Conservation (phyloP, 805 yeast genomes). For the Metschnikowia gelsemii region DNA sequence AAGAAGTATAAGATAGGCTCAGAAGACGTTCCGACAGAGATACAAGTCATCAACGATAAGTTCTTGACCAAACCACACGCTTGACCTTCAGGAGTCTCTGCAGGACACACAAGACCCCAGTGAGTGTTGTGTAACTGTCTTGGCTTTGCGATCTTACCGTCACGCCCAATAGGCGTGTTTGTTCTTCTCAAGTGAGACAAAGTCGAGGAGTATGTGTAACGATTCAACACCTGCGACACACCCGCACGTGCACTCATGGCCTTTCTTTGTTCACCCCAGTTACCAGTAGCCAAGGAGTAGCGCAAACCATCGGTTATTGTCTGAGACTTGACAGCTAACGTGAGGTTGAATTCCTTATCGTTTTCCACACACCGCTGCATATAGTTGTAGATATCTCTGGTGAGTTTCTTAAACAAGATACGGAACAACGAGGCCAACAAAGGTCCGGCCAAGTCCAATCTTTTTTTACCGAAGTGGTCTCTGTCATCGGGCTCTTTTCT, state of each 20-base stretch:
- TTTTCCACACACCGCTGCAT: slow-evolving; percentile 99
- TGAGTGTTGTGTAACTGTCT: slow-evolving; percentile 99
- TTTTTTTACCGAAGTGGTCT: slow-evolving; percentile 98
- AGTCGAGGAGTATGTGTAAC: slow-evolving; percentile 98
- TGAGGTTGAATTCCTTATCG: slow-evolving; percentile 93
- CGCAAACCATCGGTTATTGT: slow-evolving; percentile 97
- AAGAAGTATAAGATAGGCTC: slow-evolving; percentile 89
- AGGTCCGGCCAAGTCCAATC: slow-evolving; percentile 98
- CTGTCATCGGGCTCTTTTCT: slow-evolving; percentile 98
- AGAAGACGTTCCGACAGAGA: slow-evolving; percentile 96
- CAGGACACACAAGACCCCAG: slow-evolving; percentile 99
- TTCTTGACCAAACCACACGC: slow-evolving; percentile 99
- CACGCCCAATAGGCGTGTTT: slow-evolving; percentile 98
- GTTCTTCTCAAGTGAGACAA: slow-evolving; percentile 98
- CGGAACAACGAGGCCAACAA: slow-evolving; percentile 93
- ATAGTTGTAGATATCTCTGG: slow-evolving; percentile 95
- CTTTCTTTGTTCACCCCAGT: slow-evolving; percentile 99
- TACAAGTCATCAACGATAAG: slow-evolving; percentile 93
- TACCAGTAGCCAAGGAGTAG: slow-evolving; percentile 98
- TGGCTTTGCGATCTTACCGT: slow-evolving; percentile 97
- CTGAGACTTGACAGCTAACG: slow-evolving; percentile 94
- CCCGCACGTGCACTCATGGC: slow-evolving; percentile 99
- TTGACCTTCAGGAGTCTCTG: slow-evolving; percentile 99
- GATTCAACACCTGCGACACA: slow-evolving; percentile 96
- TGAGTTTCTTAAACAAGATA: slow-evolving; percentile 86